Base-by-base conservation (phyloP, 106 monocot genomes). In the Chionographis japonica region DNA sequence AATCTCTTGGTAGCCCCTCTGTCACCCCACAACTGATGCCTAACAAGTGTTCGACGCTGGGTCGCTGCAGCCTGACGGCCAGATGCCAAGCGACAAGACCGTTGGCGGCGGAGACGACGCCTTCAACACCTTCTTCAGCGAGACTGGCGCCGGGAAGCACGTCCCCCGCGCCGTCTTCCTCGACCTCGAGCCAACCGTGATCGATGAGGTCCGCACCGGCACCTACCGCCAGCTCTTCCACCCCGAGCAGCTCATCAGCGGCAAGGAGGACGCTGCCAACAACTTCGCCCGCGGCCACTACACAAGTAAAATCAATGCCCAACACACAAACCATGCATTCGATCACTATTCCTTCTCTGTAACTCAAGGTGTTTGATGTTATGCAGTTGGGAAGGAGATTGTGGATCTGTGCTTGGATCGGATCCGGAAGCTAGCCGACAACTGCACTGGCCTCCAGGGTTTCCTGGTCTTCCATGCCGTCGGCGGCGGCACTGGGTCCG, bases 201-300 rank as follows among this genome's bases (percentile, higher is more conserved):
- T 73, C 39, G 73, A 73, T 7, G 79, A 79, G 73, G 79, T 73
- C 35, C 73, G 73, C 15, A 79, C 67, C 35, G 68, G 73, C n/a
- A 14, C 43, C 41, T 73, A 79, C 67, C 73, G 79, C 42, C 73
- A 79, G 67, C 73, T 79, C 67, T 73, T 73, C 60, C 68, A 68
- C 79, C 73, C 73, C 15, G 79, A 79, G 73, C 72, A 79, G 68
- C 73, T 79, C 72, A 79, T 73, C 73, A 73, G 73, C 56, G 79
- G 73, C 16, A 79, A 79, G 37, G 78, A 78, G 42, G 73, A 79
- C 50, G 72, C 79, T 3, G 79, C 72, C 46, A 79, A 73, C 54
- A 79, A 79, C 79, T 73, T 79, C 67, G 73, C 79, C 49, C 72
- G 79, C 12, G 67, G 73, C 61, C 79, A 79, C 68, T 79, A 79